Evolutionary conservation across 1,139 yeast species (phyloP).

Genomic region (Magnusiomyces tetraspermus): DNA sequence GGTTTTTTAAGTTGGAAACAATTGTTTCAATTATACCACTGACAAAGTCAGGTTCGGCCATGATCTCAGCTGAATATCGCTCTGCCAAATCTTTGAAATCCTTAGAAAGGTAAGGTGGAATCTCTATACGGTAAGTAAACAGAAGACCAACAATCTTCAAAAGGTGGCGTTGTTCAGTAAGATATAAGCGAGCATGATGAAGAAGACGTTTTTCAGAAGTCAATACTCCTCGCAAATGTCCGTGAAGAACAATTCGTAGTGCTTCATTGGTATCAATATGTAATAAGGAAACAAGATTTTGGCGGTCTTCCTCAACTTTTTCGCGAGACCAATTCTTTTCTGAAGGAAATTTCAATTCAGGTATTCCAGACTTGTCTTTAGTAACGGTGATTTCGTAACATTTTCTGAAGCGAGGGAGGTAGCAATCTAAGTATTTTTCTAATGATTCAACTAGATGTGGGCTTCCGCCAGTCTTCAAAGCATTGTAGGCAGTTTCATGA

Average conservation of each 20-base stretch:
- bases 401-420: slow-evolving; percentile 17
- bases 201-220: slow-evolving; percentile 16
- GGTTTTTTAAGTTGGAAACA: slow-evolving; percentile 12
- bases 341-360: slow-evolving; percentile 8
- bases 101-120: slow-evolving; percentile 4
- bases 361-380: slow-evolving; percentile 11
- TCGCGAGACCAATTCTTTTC: slow-evolving; percentile 19
- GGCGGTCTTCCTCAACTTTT: slow-evolving; percentile 18
- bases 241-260: slow-evolving; percentile 20
- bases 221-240: slow-evolving; percentile 18
- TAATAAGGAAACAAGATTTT: slow-evolving; percentile 18
- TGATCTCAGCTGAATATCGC: slow-evolving; percentile 20
- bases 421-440: slow-evolving; percentile 17
- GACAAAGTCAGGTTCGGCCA: slow-evolving; percentile 21
- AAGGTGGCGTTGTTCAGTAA: slow-evolving; percentile 21
- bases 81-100: slow-evolving; percentile 9
- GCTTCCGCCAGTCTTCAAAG: slow-evolving; percentile 16
- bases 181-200: slow-evolving; percentile 20
- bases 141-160: slow-evolving; percentile 19
- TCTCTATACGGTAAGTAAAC: slow-evolving; percentile 13
- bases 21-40: slow-evolving; percentile 16
- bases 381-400: slow-evolving; percentile 19
- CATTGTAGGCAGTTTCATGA: slow-evolving; percentile 26
- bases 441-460: slow-evolving; percentile 19
- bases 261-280: slow-evolving; percentile 21